Conservation (phyloP, 371 early-diverging fungal species). For the Chytridium lagenaria region DNA sequence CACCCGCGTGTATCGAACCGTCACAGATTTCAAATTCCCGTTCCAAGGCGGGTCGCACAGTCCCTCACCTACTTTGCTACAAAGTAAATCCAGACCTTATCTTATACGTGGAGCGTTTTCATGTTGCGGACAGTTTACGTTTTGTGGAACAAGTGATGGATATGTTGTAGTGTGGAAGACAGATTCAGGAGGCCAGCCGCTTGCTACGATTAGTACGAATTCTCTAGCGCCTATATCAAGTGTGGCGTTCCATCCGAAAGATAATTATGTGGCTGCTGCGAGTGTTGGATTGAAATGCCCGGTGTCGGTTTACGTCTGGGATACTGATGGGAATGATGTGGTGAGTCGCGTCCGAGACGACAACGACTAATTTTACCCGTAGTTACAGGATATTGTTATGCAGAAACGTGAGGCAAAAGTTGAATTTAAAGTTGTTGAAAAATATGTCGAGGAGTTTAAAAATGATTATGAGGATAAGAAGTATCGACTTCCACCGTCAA, state of each 20-base stretch:
- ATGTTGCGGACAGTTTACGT: conserved; percentile 47
- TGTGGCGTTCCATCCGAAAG: conserved; percentile 46
- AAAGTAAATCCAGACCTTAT: not conserved
- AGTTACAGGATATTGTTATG: too few relatives aligned
- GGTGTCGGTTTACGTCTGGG: conserved; percentile 41
- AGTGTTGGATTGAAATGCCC: conserved; percentile 28
- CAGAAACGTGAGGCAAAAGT: not conserved
- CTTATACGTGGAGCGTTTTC: conserved; percentile 34
- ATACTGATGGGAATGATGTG: conserved; percentile 25
- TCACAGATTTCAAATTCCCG: conserved; percentile 27
- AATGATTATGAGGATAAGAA: too few relatives aligned
- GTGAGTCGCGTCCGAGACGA: too few relatives aligned
- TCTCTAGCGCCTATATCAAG: conserved; percentile 22
- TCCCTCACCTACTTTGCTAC: not conserved
- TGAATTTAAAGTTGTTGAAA: too few relatives aligned
- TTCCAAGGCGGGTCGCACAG: not conserved
- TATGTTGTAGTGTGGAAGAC: conserved; percentile 43
- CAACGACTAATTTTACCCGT: too few relatives aligned
- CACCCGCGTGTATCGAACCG: conserved; percentile 44
- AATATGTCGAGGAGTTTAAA: too few relatives aligned
- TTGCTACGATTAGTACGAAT: conserved; percentile 21
- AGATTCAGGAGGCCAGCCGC: conserved; percentile 32
- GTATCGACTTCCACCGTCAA: not conserved
- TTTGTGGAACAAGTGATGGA: conserved; percentile 31
- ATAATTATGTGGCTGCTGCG: conserved; percentile 34